Evolutionary conservation across 2,329 filamentous ascomycete genomes (phyloP).

Genomic region (Ramularia endophylla): DNA sequence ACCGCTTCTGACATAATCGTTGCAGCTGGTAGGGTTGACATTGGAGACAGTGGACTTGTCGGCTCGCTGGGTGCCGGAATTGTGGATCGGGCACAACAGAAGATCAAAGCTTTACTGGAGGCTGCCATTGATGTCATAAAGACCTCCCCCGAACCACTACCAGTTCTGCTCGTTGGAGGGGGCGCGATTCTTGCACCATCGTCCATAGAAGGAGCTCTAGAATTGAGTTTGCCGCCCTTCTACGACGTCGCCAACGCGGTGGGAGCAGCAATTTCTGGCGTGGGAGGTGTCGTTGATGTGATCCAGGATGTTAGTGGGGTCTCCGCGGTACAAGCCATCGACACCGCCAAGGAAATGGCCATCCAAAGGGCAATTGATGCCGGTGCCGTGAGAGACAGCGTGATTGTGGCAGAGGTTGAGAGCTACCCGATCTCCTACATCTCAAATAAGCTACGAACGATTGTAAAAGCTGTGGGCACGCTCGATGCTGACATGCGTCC

Average conservation of each 20-base stretch:
- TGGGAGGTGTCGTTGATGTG: conserved; percentile 48
- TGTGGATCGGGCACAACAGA: conserved; percentile 24
- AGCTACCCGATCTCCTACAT: conserved; percentile 33
- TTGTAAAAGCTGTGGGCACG: conserved; percentile 29
- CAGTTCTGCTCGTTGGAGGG: conserved; percentile 53
- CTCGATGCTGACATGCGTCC: conserved; percentile 23
- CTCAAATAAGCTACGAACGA: conserved; percentile 29
- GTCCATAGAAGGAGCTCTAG: conserved; percentile 44
- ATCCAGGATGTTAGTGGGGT: conserved; percentile 43
- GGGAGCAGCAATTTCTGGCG: conserved; percentile 54
- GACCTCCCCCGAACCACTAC: conserved; percentile 47
- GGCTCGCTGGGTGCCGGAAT: conserved; percentile 10
- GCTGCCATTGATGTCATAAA: conserved; percentile 52
- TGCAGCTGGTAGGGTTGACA: conserved; percentile 22
- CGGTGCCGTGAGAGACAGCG: conserved; percentile 32
- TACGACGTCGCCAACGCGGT: conserved; percentile 56
- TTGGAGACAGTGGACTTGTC: conserved; percentile 23
- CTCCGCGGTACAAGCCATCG: conserved; percentile 33
- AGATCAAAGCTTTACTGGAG: conserved; percentile 46
- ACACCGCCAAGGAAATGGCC: conserved; percentile 34
- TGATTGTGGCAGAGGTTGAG: conserved; percentile 44
- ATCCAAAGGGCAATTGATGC: conserved; percentile 32
- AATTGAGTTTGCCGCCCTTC: conserved; percentile 47
- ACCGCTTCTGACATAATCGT: conserved; percentile 52
- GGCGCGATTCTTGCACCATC: conserved; percentile 49